phyloP scores from a whole-genome alignment of 2,329 filamentous ascomycete genomes.

The Fusarium sublunatum region DNA sequence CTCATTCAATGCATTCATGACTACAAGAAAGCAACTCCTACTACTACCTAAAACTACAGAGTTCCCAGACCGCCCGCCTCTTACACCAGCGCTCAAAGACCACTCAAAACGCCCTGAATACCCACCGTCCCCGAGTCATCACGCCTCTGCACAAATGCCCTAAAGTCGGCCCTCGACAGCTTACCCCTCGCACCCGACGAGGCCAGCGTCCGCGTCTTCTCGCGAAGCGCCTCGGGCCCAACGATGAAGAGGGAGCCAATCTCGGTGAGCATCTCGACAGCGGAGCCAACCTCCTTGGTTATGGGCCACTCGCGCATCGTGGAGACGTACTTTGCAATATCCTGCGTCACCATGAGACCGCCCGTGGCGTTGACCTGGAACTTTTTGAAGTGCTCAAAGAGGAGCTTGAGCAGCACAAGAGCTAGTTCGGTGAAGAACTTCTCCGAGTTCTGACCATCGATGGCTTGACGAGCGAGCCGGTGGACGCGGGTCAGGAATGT shows the following conservation, averaged over 20 bases:
- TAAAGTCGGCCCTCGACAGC: conserved; percentile 76
- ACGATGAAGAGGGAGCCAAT: conserved; percentile 97
- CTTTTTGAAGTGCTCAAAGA: conserved; percentile 94
- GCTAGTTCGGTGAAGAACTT: conserved; percentile 87
- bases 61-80: conserved; percentile 12
- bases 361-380: conserved; percentile 94
- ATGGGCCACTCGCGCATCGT: conserved; percentile 86
- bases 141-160: conserved; percentile 84
- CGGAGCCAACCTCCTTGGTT: conserved; percentile 72
- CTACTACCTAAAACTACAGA: conserved; percentile 22
- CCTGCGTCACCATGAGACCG: conserved; percentile 94
- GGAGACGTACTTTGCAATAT: conserved; percentile 92
- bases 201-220: conserved; percentile 72
- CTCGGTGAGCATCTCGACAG: conserved; percentile 88
- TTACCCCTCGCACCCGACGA: conserved; percentile 61
- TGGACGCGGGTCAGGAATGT: conserved; percentile 80
- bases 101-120: conserved; percentile 83
- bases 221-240: conserved; percentile 79
- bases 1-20: conserved; percentile 35
- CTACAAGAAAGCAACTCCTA: conserved; percentile 22
- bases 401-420: conserved; percentile 77
- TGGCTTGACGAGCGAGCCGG: conserved; percentile 70
- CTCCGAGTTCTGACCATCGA: conserved; percentile 86
- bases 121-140: conserved; percentile 86
- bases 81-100: conserved; percentile 54